phyloP scores from a whole-genome alignment of 768 basidiomycete genomes.

The Tylopilus sp. region DNA sequence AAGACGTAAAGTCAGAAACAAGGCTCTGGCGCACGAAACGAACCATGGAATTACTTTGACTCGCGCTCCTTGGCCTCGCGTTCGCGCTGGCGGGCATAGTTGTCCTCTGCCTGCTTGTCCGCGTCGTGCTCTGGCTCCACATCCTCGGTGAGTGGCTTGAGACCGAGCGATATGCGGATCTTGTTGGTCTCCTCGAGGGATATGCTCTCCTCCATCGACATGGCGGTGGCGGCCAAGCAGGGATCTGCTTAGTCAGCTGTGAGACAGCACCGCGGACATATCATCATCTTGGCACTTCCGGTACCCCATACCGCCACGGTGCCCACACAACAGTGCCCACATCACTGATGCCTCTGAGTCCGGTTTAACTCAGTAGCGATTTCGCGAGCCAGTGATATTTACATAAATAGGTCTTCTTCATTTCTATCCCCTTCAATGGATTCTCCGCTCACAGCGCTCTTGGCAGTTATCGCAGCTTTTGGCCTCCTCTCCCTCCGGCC shows the following conservation, averaged over 20 bases:
- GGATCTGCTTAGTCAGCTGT: conserved; percentile 18
- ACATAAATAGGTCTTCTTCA: too few relatives aligned
- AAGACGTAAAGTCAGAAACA: conserved; percentile 22
- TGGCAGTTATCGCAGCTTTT: not conserved
- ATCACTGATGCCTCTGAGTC: too few relatives aligned
- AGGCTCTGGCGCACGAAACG: conserved; percentile 12
- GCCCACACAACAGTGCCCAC: too few relatives aligned
- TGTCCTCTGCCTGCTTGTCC: conserved; percentile 83
- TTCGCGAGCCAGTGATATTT: too few relatives aligned
- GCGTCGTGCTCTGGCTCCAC: conserved; percentile 63
- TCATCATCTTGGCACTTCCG: too few relatives aligned
- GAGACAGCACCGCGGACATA: too few relatives aligned
- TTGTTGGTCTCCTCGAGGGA: conserved; percentile 95
- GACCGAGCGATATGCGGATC: conserved; percentile 89
- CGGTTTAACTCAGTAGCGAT: too few relatives aligned
- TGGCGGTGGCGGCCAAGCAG: conserved; percentile 25
- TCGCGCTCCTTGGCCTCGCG: conserved; percentile 67
- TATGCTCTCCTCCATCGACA: conserved; percentile 83
- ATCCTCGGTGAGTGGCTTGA: conserved; percentile 90
- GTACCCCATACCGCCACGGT: too few relatives aligned
- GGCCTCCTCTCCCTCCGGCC: not conserved
- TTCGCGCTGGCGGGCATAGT: conserved; percentile 74
- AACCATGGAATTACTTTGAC: conserved; percentile 58
- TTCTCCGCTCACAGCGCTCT: conserved; percentile 10
- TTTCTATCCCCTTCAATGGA: too few relatives aligned